A percentile compares a stretch with the other conserved stretches of the same genome.
phyloP scores from a whole-genome alignment of 345 rosid genomes.

The Dovyalis caffra region DNA sequence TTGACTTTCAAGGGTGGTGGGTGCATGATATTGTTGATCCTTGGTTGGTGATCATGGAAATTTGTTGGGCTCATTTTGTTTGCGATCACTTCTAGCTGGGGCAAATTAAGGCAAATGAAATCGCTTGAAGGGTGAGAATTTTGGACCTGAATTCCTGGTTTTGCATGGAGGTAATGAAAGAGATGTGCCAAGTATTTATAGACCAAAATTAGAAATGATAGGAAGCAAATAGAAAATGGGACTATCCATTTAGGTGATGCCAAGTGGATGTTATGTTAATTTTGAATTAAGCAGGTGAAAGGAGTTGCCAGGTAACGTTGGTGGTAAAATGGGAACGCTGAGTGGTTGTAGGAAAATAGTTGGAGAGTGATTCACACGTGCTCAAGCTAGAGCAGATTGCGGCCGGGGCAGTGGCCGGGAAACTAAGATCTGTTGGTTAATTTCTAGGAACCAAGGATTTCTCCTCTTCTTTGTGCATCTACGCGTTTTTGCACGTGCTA shows the following conservation, averaged over 20 bases:
- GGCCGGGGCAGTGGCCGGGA: constrained; percentile 2
- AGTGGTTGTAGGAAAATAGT: neutral
- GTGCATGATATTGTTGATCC: neutral
- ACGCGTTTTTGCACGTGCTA: too few relatives aligned
- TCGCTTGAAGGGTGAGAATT: too few relatives aligned
- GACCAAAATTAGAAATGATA: neutral
- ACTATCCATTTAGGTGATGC: neutral
- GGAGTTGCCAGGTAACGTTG: neutral
- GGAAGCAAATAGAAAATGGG: too few relatives aligned
- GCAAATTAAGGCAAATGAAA: neutral
- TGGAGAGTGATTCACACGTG: neutral
- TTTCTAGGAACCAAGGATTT: neutral
- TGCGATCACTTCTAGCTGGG: neutral
- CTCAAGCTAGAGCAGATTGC: neutral
- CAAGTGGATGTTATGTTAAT: neutral
- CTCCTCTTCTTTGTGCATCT: neutral
- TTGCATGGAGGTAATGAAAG: neutral
- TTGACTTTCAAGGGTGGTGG: constrained; percentile 9
- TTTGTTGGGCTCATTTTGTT: constrained; percentile 13
- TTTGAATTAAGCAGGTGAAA: neutral
- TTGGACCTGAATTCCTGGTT: constrained; percentile 1
- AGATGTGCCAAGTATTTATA: too few relatives aligned
- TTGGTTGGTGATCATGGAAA: constrained; percentile 8
- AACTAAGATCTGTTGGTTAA: neutral
- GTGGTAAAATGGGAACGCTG: neutral